Evolutionary conservation across 169 alveolate species (phyloP), one percentile per base, ranked within the genome.

Genomic region (Blepharisma undulans): DNA sequence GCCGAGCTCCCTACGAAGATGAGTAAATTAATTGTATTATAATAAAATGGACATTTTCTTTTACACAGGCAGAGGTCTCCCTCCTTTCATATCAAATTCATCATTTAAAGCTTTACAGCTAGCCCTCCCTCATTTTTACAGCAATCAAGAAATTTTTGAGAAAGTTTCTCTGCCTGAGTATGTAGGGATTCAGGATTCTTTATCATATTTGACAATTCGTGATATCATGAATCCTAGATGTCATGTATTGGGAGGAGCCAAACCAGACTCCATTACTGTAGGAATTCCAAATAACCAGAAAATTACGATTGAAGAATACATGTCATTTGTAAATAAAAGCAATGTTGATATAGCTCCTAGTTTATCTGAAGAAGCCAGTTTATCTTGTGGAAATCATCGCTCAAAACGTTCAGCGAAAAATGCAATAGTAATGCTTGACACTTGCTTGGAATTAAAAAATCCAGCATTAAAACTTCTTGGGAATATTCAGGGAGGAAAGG

Each of bases 11-110:
- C 7, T 48, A 48, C 14, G 66, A 48, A 48, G 66, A 48, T 48
- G 66, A 48, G 10, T 48, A 48, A 78, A 25, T 6, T 29, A 78
- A 25, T 22, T 32, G 25, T 29, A 29, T 29, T 21, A 25, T 32
- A 27, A 32, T 72, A 86, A 66, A 86, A 86, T 86, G 91, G 91
- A 86, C 22, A 71, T 86, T 22, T 22, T 86, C 33, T 86, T 25
- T 86, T 86, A 86, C 66, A 86, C 91, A 66, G 72, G 84, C 29
- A 86, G 84, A 86, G 91, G 91, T 21, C 48, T 86, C 27, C 72
- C 72, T 72, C 91, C 91, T 25, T 86, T 61, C 66, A 25, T 86
- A 19, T 21, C 84, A 27, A 22, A 22, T 4, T 85, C 61, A 4
- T 19, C 33, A 21, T 36, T 86, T 34, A n/a, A 32, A 25, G 25